Evolutionary conservation across 2,329 filamentous ascomycete species (phyloP).

Genomic region (Stromatinia cepivora): DNA sequence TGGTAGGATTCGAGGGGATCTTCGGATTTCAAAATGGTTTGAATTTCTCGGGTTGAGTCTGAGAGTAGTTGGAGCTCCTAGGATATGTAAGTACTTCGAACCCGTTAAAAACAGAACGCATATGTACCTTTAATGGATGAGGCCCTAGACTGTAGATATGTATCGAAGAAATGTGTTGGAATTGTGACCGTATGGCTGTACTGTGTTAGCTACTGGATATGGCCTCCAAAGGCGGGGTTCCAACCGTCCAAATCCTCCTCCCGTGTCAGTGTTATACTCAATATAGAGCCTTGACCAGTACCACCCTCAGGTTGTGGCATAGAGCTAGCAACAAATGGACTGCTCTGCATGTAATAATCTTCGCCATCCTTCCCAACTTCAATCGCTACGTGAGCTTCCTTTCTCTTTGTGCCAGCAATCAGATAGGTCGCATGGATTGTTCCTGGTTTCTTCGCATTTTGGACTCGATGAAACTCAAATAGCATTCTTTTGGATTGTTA

Average conservation of each 20-base stretch:
- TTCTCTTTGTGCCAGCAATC: conserved; percentile 66
- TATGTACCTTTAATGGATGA: conserved; percentile 61
- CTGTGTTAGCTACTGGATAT: conserved; percentile 23
- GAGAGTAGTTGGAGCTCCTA: conserved; percentile 68
- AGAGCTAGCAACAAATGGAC: conserved; percentile 66
- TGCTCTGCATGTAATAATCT: conserved; percentile 66
- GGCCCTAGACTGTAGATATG: conserved; percentile 86
- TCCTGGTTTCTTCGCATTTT: conserved; percentile 72
- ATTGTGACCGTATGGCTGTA: conserved; percentile 65
- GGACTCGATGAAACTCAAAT: conserved; percentile 77
- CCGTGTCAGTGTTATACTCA: conserved; percentile 64
- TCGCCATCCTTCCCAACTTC: conserved; percentile 55
- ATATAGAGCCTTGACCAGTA: conserved; percentile 54
- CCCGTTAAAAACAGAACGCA: not conserved
- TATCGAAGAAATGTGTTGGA: conserved; percentile 72
- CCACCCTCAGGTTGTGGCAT: conserved; percentile 55
- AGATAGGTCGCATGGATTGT: conserved; percentile 93
- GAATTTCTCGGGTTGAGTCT: conserved; percentile 65
- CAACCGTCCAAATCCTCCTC: conserved; percentile 68
- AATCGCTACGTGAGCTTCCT: conserved; percentile 42
- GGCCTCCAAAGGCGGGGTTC: conserved; percentile 45
- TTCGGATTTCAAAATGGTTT: conserved; percentile 55
- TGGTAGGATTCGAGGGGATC: conserved; percentile 60
- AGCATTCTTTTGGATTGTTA: conserved; percentile 64
- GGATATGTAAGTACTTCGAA: conserved; percentile 11